Conservation (phyloP, 1,284 basidiomycete genomes). For the Trichosporon sp. region DNA sequence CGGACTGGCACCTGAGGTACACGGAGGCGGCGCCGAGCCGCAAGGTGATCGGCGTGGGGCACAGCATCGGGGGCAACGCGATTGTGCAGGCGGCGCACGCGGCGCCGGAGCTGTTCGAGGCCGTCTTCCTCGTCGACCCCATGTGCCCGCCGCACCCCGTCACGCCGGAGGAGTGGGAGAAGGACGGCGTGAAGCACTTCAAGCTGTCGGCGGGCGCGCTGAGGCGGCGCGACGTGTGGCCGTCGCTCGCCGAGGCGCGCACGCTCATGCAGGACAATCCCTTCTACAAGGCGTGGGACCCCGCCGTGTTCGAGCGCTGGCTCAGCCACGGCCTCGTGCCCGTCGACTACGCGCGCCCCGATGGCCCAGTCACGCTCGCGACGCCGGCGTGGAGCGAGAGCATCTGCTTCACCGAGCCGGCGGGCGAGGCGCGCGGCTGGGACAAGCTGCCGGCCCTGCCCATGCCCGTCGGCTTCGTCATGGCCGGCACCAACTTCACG, state of each 20-base stretch:
- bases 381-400: constrained; percentile 37
- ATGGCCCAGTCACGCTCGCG: constrained; percentile 27
- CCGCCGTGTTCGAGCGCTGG: constrained; percentile 62
- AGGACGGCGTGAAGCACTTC: background rate
- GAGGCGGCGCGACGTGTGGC: constrained; percentile 22
- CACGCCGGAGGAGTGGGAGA: background rate
- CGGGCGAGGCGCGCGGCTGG: constrained; percentile 33
- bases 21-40: constrained; percentile 23
- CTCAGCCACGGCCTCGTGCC: constrained; percentile 61
- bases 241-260: constrained; percentile 23
- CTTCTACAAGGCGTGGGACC: constrained; percentile 51
- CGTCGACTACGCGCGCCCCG: constrained; percentile 21
- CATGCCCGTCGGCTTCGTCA: constrained; percentile 33
- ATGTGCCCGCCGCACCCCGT: constrained; percentile 24
- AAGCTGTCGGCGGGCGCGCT: constrained; percentile 54
- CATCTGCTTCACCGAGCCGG: constrained; percentile 32
- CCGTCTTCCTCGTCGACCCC: constrained; percentile 75
- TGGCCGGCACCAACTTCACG: constrained; percentile 24
- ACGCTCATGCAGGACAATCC: constrained; percentile 54
- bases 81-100: constrained; percentile 61
- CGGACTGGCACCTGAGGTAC: constrained; percentile 47
- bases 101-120: constrained; percentile 65
- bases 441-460: constrained; percentile 30
- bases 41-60: constrained; percentile 61
- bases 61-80: constrained; percentile 74